Evolutionary conservation across 495 filamentous ascomycete genomes (phyloP), one percentile per base, ranked within the genome.

Genomic region (Aspergillus wentii): DNA sequence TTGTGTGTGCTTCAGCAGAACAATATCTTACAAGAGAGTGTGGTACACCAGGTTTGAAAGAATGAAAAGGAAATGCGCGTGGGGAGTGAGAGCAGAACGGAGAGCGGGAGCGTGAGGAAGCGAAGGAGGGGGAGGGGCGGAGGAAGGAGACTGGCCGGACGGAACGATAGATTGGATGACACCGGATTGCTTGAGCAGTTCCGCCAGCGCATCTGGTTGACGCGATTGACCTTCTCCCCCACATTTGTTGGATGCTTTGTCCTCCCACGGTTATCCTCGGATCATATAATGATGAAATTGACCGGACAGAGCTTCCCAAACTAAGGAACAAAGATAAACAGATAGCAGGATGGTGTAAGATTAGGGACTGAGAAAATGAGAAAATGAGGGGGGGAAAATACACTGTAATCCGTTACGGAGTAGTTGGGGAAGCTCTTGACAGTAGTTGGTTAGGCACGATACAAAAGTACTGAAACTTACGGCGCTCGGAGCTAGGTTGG

Each of bases 1-100:
- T 73, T 43, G 54, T 56, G 45, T 59, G 69, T 48, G 56, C 44
- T 49, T 66, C 62, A 30, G 62, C 56, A 19, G 59, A 69, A 38
- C 65, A 68, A 39, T 54, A 39, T 45, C 63, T 56, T 27, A 32
- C 46, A 38, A 33, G 21, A 26, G 23, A 49, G 31, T 33, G 18
- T 32, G 25, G 37, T 47, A 34, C 23, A 34, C 34, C 34, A 33
- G 43, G 35, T 8, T 35, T 48, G 33, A 39, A 21, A 22, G 46
- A 28, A 40, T 51, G 52, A 39, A 48, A 35, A 8, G 47, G 15
- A 42, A 53, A 33, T 40, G 48, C 19, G 52, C 56, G 22, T 43
- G 31, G 35, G 30, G 46, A 48, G 35, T 38, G 13, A 11, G 40
- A 39, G 18, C 47, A 45, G 28, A 56, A 48, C 35, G 47, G 56